Conservation (phyloP, 352 stramenopile species). For the Albugo candida region DNA sequence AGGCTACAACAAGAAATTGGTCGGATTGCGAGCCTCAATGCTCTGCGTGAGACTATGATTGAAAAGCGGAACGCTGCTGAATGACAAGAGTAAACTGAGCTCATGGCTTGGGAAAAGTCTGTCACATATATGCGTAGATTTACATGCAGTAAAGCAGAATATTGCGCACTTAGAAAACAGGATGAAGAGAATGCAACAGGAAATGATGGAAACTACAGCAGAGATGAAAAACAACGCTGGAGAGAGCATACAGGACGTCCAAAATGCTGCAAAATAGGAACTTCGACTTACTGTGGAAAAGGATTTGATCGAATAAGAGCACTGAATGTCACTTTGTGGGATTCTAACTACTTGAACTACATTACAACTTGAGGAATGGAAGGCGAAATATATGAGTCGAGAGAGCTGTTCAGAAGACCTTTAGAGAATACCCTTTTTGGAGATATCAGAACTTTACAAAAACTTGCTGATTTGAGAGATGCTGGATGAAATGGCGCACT, state of each 20-base stretch:
- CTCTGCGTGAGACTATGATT: constrained; percentile 14
- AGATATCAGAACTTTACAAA: constrained; percentile 34
- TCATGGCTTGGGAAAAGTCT: not conserved
- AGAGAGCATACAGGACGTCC: constrained; percentile 28
- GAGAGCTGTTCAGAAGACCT: constrained; percentile 67
- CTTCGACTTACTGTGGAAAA: constrained; percentile 50
- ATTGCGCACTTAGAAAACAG: constrained; percentile 11
- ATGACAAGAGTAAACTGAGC: not conserved
- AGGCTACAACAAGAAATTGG: constrained; percentile 8
- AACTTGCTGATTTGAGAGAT: constrained; percentile 44
- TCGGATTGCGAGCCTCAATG: constrained; percentile 15
- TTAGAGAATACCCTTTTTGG: constrained; percentile 47
- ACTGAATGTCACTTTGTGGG: constrained; percentile 53
- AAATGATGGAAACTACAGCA: constrained; percentile 4
- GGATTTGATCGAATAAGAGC: constrained; percentile 37
- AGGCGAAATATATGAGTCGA: constrained; percentile 29
- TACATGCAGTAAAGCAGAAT: no score
- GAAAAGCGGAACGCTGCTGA: constrained; percentile 4
- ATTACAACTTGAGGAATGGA: constrained; percentile 24
- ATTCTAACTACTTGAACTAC: constrained; percentile 28
- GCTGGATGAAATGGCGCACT: constrained; percentile 82
- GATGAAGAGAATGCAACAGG: constrained; percentile 15
- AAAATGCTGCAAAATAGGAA: constrained; percentile 31
- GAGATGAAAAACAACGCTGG: constrained; percentile 17
- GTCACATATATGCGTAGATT: not conserved